Percentiles rank a stretch among this genome's conserved stretches.
Evolutionary conservation across 1,284 basidiomycete species (phyloP).

Genomic region (Phlebopus sp.): DNA sequence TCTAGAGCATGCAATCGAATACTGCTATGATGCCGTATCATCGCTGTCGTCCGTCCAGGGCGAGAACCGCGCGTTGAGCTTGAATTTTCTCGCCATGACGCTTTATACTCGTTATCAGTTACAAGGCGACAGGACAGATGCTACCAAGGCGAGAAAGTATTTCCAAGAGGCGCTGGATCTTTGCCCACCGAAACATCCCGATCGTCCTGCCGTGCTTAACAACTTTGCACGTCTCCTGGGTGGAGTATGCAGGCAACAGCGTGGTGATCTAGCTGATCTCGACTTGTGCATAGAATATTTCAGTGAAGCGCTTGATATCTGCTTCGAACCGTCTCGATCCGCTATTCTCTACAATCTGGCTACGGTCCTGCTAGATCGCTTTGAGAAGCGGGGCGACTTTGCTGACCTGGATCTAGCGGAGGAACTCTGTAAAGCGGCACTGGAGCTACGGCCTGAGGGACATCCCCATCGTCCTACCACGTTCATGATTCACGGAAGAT

Average conservation of each 20-base stretch:
- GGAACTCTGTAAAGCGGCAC: conserved; percentile 8
- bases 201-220: conserved; percentile 11
- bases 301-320: conserved; percentile 12
- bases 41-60: conserved; percentile 2
- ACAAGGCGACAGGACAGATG: conserved; percentile 17
- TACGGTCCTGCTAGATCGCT: conserved; percentile 7
- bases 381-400: conserved; percentile 2
- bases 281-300: conserved; percentile 12
- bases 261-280: conserved; percentile 5
- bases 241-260: conserved; percentile 5
- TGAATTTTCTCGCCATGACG: conserved; percentile 14
- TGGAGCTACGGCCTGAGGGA: conserved; percentile 11
- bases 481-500: conserved; percentile 16
- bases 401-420: conserved; percentile 16
- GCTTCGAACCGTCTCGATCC: conserved; percentile 10
- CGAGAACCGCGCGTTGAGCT: background rate
- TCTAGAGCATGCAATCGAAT: conserved; percentile 17
- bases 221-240: conserved; percentile 15
- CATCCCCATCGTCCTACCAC: conserved; percentile 6
- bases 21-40: conserved; percentile 11
- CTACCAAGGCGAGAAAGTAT: conserved; percentile 8
- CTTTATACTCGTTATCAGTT: conserved; percentile 20
- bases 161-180: conserved; percentile 10
- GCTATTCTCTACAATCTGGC: conserved; percentile 11
- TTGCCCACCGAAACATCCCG: conserved; percentile 5